Evolutionary conservation across 305 asterid species (phyloP).

Genomic region (Fraxinus paxiana): DNA sequence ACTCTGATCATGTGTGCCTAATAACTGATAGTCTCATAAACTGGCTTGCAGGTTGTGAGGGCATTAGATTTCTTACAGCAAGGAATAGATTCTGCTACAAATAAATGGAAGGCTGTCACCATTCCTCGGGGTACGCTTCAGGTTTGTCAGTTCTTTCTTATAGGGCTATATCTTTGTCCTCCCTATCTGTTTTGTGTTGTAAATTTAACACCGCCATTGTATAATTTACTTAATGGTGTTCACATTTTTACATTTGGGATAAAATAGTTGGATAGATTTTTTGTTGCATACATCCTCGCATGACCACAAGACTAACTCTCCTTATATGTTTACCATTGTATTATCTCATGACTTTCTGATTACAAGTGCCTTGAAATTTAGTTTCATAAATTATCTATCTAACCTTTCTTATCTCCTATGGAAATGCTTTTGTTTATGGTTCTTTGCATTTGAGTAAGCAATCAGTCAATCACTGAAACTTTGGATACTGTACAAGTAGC

Average conservation of each 20-base stretch:
- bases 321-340: not conserved
- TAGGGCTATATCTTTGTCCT: constrained; percentile 17
- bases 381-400: not conserved
- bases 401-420: constrained; percentile 10
- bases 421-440: constrained; percentile 12
- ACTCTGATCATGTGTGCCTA: not conserved
- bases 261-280: not conserved
- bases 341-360: constrained; percentile 11
- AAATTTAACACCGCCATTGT: not conserved
- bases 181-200: constrained; percentile 3
- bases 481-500: not conserved
- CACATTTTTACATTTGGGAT: not conserved
- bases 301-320: not conserved
- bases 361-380: not conserved
- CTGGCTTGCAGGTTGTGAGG: constrained; percentile 80
- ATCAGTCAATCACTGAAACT: constrained; percentile 5
- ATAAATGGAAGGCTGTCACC: constrained; percentile 73
- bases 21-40: constrained; percentile 18
- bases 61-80: constrained; percentile 73
- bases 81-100: constrained; percentile 50
- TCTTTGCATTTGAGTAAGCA: constrained; percentile 17
- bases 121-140: constrained; percentile 99
- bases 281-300: not conserved
- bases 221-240: not conserved
- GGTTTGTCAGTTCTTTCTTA: constrained; percentile 67